Base-by-base conservation (phyloP, 2,329 filamentous ascomycete genomes). In the Fusarium coicis region DNA sequence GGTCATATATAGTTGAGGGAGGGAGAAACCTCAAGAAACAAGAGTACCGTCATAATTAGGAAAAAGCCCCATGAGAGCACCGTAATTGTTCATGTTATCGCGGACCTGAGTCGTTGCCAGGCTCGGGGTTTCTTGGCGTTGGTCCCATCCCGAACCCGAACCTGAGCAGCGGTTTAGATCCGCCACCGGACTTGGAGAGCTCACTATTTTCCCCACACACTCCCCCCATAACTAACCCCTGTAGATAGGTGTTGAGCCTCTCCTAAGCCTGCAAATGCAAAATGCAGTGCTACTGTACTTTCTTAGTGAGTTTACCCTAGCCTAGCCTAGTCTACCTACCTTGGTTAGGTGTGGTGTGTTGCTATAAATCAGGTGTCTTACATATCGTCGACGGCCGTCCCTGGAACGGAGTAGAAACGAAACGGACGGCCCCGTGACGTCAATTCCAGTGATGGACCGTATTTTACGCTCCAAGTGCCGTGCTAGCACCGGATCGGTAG, bases 1-100 rank as follows among this genome's bases (percentile, higher is more conserved):
- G 64, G 56, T 64, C 63, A 76, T 77, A 77, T 77, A 77, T 77
- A 77, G 44, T 65, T 58, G 42, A 39, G 34, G n/a, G 62, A 44
- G 39, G 23, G 46, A 52, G 46, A 69, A 52, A 54, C 65, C 23
- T 69, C 16, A 42, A 63, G 53, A 47, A 52, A 39, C 23, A 37
- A 37, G 5, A 14, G 26, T 50, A 65, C 66, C 62, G 58, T 77
- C 67, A 67, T 72, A 56, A 36, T 21, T 40, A 55, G 37, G 30
- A 42, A 40, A 50, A 30, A 21, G 21, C 21, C 52, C 52, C 42
- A 53, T 63, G 42, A 67, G 44, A 23, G 5, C 30, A n/a, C 46
- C 18, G 18, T 12, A 47, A 18, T 57, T 60, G 37, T 56, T 58
- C 50, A 66, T 57, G 43, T 23, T 62, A 30, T 66, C 49, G 64